Evolutionary conservation across 1,139 yeast genomes (phyloP).

Genomic region (Debaryomyces nepalensis): DNA sequence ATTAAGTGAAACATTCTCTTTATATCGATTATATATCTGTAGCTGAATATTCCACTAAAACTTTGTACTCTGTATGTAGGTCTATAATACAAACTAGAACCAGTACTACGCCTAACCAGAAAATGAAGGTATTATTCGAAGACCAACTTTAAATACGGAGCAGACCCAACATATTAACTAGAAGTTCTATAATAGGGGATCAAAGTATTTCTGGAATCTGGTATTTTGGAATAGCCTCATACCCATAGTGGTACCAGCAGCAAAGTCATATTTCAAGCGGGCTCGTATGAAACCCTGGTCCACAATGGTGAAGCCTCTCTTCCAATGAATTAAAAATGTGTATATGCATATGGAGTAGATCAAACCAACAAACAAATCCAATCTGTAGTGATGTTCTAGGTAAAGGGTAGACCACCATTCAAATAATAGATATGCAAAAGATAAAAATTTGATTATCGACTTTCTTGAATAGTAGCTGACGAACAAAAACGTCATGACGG

Average conservation of each 20-base stretch:
- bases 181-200: conserved; percentile 17
- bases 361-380: conserved; percentile 22
- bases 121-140: neutral
- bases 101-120: neutral
- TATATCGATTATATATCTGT: too few relatives aligned
- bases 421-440: conserved; percentile 17
- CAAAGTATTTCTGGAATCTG: conserved; percentile 19
- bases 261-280: conserved; percentile 18
- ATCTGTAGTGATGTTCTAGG: conserved; percentile 24
- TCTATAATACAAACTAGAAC: conserved; percentile 5
- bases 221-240: conserved; percentile 23
- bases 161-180: neutral
- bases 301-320: conserved; percentile 16
- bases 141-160: neutral
- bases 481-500: conserved; percentile 21
- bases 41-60: too few relatives aligned
- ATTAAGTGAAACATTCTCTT: too few relatives aligned
- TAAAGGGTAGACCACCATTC: conserved; percentile 27
- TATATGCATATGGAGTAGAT: conserved; percentile 19
- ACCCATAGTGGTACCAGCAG: conserved; percentile 19
- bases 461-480: conserved; percentile 20
- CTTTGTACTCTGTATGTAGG: too few relatives aligned
- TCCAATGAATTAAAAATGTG: conserved; percentile 18
- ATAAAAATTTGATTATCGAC: conserved; percentile 16
- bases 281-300: conserved; percentile 19